Percentiles rank a stretch among this genome's conserved stretches.
Evolutionary conservation across 371 early-diverging fungal genomes (phyloP).

Genomic region (Sporodiniella umbellata): DNA sequence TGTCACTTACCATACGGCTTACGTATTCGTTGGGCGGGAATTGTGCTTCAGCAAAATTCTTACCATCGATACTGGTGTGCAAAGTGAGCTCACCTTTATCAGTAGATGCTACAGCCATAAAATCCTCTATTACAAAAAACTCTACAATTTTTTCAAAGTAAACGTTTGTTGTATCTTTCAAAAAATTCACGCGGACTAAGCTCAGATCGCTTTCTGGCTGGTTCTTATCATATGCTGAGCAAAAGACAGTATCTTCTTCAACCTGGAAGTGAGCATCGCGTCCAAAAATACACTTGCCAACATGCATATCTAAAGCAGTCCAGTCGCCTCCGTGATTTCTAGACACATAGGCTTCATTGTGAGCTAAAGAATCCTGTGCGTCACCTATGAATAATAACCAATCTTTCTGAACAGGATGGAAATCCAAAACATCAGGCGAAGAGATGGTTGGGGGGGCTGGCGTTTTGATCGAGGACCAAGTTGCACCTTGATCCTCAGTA

Average conservation of each 20-base stretch:
- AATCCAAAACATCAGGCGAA: constrained; percentile 65
- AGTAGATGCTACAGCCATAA: constrained; percentile 71
- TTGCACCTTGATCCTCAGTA: constrained; percentile 69
- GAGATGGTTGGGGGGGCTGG: constrained; percentile 63
- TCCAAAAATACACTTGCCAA: constrained; percentile 86
- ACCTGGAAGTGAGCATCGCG: constrained; percentile 62
- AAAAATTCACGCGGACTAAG: constrained; percentile 52
- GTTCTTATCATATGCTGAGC: constrained; percentile 62
- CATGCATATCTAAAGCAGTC: constrained; percentile 76
- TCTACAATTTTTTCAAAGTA: constrained; percentile 54
- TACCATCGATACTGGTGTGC: constrained; percentile 72
- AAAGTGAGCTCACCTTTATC: constrained; percentile 51
- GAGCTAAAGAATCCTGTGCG: constrained; percentile 41
- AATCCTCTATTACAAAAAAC: constrained; percentile 61
- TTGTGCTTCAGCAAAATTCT: constrained; percentile 63
- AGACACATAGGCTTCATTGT: constrained; percentile 67
- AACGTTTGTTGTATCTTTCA: constrained; percentile 26
- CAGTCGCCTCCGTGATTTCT: constrained; percentile 72
- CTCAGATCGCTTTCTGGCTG: constrained; percentile 50
- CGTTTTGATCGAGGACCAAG: constrained; percentile 52
- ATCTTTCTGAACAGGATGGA: constrained; percentile 76
- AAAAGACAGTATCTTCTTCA: constrained; percentile 68
- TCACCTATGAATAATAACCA: constrained; percentile 80
- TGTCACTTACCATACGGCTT: constrained; percentile 36
- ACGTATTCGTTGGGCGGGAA: constrained; percentile 72